These are phyloP conservation scores for Phytophthora rubi DNA, from an alignment of 352 stramenopile species.

Conservation along the genomic window DNA sequence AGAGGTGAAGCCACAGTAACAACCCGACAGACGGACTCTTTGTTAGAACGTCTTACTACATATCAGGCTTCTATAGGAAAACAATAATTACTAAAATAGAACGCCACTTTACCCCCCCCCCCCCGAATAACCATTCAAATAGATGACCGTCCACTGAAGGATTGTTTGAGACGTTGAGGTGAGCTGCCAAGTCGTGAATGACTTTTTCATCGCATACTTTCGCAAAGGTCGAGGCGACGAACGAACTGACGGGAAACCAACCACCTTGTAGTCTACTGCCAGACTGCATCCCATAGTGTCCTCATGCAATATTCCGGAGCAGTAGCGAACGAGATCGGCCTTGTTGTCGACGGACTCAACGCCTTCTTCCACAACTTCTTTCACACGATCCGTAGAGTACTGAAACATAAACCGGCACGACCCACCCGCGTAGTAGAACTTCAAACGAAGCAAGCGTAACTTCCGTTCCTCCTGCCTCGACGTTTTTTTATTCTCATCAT, in stretches of 20 bases:
- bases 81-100: no score
- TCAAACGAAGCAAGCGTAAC: conserved; percentile 14
- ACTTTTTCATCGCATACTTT: background rate
- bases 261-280: no score
- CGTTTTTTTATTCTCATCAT: no score
- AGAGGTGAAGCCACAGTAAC: no score
- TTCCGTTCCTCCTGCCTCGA: background rate
- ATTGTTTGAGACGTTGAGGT: conserved; percentile 4
- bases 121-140: no score
- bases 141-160: background rate
- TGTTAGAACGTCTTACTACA: no score
- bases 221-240: conserved; percentile 4
- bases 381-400: conserved; percentile 15
- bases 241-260: conserved; percentile 12
- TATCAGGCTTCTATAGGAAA: no score
- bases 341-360: background rate
- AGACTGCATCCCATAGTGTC: conserved; percentile 19
- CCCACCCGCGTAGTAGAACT: conserved; percentile 38
- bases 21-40: no score
- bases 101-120: no score
- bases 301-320: background rate
- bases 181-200: background rate
- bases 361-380: background rate
- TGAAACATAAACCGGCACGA: conserved; percentile 38
- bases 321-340: background rate